Base-by-base conservation (phyloP, 179 eudicot species). In the Silene vulgaris region DNA sequence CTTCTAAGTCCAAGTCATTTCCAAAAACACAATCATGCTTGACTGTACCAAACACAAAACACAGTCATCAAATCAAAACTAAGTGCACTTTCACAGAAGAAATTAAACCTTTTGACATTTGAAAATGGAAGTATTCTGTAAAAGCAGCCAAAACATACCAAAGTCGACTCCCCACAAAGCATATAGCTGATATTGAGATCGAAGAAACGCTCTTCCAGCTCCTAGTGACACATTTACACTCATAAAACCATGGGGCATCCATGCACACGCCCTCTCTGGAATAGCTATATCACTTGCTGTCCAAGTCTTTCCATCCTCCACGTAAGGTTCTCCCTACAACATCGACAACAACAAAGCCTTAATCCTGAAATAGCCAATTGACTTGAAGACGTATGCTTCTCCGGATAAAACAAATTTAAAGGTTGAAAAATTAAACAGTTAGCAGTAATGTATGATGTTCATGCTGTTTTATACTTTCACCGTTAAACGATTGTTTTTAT, bases 161-260 rank as follows among this genome's bases (percentile, higher is more conserved):
- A 89, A 90, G 86, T 92, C 98, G 54, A 94, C 89, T 72, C 94
- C 96, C 98, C 98, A 94, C 17, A 85, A 85, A 9, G 94, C 92
- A 84, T 92, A 94, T 59, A 92, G 97, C 66, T 87, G 87, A 82
- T 92, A 86, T 19, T 92, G 91, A 32, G 98, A 94, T 75, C 94
- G 88, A 82, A 94, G 77, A 74, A 92, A 94, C 23, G 97, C 97
- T 85, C 87, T 89, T 83, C 97, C 98, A 72, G 98, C 97, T 73
- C 88, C 94, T 43, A 81, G 77, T 60, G 81, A 78, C 12, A 96
- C 88, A 71, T 94, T 80, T 29, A 92, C 94, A 76, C 91, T 80
- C 98, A 94, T 92, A 85, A 94, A 94, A 80, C 98, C 96, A 82
- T 94, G 81, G 19, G 74, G 60, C 98, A 94, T 94, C 98, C 98